These are phyloP conservation scores for Lecanicillium sp. DNA, from an alignment of 2,329 filamentous ascomycete genomes.

Conservation along the genomic window DNA sequence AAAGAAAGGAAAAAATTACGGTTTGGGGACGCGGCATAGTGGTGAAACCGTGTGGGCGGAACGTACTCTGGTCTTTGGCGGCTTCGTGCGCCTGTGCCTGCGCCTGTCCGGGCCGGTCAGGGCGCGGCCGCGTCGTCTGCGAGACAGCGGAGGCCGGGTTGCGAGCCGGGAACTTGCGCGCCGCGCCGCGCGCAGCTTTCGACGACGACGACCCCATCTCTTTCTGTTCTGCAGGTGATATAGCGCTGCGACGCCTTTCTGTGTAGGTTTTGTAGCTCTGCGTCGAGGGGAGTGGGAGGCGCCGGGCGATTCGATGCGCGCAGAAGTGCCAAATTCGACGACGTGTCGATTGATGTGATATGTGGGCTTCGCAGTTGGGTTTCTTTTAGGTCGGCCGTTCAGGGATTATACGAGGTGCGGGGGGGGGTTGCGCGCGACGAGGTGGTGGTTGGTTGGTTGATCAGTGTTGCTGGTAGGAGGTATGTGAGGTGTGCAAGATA, in stretches of 20 bases:
- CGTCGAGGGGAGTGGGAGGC: too few species aligned
- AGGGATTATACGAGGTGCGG: neutral
- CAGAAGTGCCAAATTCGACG: too few species aligned
- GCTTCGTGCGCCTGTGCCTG: conserved; percentile 15
- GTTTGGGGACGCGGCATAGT: neutral
- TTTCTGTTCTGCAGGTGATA: neutral
- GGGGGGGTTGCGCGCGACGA: too few species aligned
- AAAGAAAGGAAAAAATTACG: too few species aligned
- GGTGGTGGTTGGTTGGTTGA: neutral
- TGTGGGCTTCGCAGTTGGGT: too few species aligned
- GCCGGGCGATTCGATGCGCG: too few species aligned
- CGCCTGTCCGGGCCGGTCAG: conserved; percentile 3
- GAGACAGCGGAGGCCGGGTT: conserved; percentile 23
- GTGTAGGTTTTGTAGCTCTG: too few species aligned
- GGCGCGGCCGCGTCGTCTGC: conserved; percentile 3
- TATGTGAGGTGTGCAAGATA: too few species aligned
- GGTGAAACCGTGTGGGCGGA: neutral
- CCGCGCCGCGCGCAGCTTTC: conserved; percentile 34
- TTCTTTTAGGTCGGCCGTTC: too few species aligned
- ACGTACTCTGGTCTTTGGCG: conserved; percentile 14
- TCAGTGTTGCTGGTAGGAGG: too few species aligned
- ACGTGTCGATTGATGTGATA: neutral
- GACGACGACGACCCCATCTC: conserved; percentile 42
- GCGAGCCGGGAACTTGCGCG: conserved; percentile 41
- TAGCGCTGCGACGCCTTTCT: neutral